Evolutionary conservation across 768 basidiomycete genomes (phyloP).

Genomic region (Tylopilus felleus): DNA sequence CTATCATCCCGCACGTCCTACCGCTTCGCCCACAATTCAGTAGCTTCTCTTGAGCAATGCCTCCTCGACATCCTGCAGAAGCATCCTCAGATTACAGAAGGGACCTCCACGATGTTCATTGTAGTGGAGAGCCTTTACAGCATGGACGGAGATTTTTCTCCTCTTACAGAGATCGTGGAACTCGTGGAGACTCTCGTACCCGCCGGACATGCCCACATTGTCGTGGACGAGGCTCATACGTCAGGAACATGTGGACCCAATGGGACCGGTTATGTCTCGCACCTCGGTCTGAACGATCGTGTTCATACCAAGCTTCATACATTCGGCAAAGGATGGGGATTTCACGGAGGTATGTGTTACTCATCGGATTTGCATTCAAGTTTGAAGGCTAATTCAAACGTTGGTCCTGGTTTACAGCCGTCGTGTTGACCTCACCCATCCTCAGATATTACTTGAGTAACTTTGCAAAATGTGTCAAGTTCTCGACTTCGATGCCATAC

Average conservation of each 20-base stretch:
- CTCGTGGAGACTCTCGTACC: slow-evolving; percentile 38
- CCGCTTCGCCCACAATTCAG: slow-evolving; percentile 47
- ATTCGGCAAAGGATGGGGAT: slow-evolving; percentile 43
- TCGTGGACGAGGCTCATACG: slow-evolving; percentile 59
- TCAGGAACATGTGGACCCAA: slow-evolving; percentile 47
- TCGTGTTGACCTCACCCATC: slow-evolving; percentile 18
- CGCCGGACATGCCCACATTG: slow-evolving; percentile 37
- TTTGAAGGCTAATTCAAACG: background rate
- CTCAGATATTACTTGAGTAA: slow-evolving; percentile 20
- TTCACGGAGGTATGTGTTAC: slow-evolving; percentile 18
- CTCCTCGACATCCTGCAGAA: slow-evolving; percentile 27
- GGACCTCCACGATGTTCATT: slow-evolving; percentile 40
- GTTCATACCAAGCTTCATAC: slow-evolving; percentile 50
- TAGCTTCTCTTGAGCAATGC: slow-evolving; percentile 29
- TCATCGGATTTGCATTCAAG: too few species aligned
- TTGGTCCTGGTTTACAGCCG: slow-evolving; percentile 4
- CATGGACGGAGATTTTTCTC: slow-evolving; percentile 59
- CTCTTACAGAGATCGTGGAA: slow-evolving; percentile 41
- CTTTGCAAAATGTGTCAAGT: slow-evolving; percentile 18
- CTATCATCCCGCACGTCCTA: slow-evolving; percentile 29
- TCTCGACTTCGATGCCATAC: slow-evolving; percentile 21
- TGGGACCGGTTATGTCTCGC: slow-evolving; percentile 42
- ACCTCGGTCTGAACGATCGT: slow-evolving; percentile 42
- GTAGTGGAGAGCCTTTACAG: slow-evolving; percentile 55
- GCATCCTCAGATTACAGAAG: slow-evolving; percentile 19